These are phyloP conservation scores for Daucus carota DNA, from an alignment of 129 eudicot genomes.

Conservation along the genomic window DH1_v3.0 NC_030386.2:3413001-3413500, in stretches of 20 bases:
- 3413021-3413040: background rate
- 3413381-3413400: background rate
- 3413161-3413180: slow-evolving; percentile 53
- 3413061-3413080: background rate
- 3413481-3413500: background rate
- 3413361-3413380: background rate
- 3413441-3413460: background rate
- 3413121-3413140: slow-evolving; percentile 71
- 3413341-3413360: background rate
- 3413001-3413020: background rate
- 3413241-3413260: slow-evolving; percentile 63
- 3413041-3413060: background rate
- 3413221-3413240: slow-evolving; percentile 55
- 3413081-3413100: background rate
- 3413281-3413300: background rate
- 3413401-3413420: background rate
- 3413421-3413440: background rate
- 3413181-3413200: slow-evolving; percentile 41
- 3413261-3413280: slow-evolving; percentile 51
- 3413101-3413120: slow-evolving; percentile 60
- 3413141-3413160: slow-evolving; percentile 64
- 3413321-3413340: background rate
- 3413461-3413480: background rate
- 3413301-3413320: background rate
- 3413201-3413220: slow-evolving; percentile 41